A percentile compares a stretch with the other conserved stretches of the same genome.
Evolutionary conservation across 768 basidiomycete species (phyloP).

Genomic region (Psilocybe subaeruginosa): DNA sequence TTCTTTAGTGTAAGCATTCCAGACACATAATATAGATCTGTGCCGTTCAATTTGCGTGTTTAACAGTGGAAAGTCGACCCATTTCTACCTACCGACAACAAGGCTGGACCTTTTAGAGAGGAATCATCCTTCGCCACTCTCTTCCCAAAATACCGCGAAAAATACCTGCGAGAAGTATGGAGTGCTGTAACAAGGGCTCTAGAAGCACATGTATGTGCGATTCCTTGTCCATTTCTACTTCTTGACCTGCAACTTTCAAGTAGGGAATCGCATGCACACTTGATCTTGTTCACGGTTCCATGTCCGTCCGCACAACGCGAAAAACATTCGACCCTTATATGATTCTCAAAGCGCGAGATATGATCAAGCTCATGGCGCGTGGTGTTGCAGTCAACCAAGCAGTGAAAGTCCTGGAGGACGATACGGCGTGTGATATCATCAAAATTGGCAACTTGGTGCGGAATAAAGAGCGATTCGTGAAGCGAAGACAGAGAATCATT

Average conservation of each 20-base stretch:
- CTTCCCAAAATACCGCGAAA: conserved; percentile 98
- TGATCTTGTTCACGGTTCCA: conserved; percentile 94
- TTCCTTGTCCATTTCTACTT: background rate
- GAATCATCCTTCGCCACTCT: conserved; percentile 98
- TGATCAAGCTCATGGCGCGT: conserved; percentile 93
- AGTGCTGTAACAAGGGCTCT: conserved; percentile 84
- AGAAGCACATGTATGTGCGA: conserved; percentile 67
- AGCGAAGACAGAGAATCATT: conserved; percentile 93
- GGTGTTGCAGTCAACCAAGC: conserved; percentile 88
- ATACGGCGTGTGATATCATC: conserved; percentile 93
- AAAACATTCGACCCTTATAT: conserved; percentile 98
- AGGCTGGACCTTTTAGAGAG: conserved; percentile 83
- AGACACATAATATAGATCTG: background rate
- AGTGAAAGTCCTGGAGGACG: conserved; percentile 88
- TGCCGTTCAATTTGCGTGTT: background rate
- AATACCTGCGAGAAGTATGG: conserved; percentile 95
- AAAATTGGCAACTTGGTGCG: conserved; percentile 94
- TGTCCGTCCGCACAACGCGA: conserved; percentile 96
- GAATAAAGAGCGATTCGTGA: conserved; percentile 97
- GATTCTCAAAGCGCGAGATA: conserved; percentile 92
- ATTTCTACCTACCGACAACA: conserved; percentile 77
- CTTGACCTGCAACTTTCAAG: background rate
- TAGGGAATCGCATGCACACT: conserved; percentile 91
- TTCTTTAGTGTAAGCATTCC: conserved; percentile 44
- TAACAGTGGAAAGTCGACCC: conserved; percentile 86